Base-by-base conservation (phyloP, 352 stramenopile species). In the Pythium myriotylum region DNA sequence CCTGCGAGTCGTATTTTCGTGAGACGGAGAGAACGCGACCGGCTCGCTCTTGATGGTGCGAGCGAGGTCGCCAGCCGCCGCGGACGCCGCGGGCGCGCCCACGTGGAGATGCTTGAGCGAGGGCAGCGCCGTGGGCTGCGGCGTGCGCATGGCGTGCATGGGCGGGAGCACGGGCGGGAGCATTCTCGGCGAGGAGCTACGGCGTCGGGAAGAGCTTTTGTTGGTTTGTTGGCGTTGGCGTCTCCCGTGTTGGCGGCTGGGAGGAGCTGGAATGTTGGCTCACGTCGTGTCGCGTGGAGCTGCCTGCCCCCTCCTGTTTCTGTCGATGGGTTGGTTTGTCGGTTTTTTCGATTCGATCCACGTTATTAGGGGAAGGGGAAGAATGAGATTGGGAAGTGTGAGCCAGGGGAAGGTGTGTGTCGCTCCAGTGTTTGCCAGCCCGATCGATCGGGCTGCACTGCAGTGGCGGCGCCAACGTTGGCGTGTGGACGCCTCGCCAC, bases 351-450 rank as follows among this genome's bases (percentile, higher is more conserved):
- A n/a, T 35, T 35, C 29, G 29, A 35, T 35, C 29, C 29, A 35
- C 29, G 29, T 35, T 35, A 35, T 43, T 39, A 52, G 45, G 45
- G 22, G 9, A 32, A 35, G 45, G 45, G 45, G 32, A 26, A 32
- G 9, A 20, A 33, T 52, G 45, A 52, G 45, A 52, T 37, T 35
- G 37, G 23, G 45, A 52, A 52, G 45, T 52, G 45, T 52, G 45
- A 33, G 24, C 22, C 22, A 52, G 45, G 45, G 45, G 45, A 52
- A 52, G 45, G 45, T 52, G 45, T 52, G 9, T 20, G 43, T 29
- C n/a, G n/a, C n/a, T n/a, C 17, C 42, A 26, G 10, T 46, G 29
- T 35, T 35, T 35, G 29, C 29, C 5, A 35, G 29, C 5, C 29
- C 29, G 29, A 35, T 35, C 29, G 29, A 35, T 35, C 29, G 29